These are phyloP conservation scores for Trichosporon sp. DNA, from an alignment of 1,284 basidiomycete genomes.

Conservation along the genomic window DNA sequence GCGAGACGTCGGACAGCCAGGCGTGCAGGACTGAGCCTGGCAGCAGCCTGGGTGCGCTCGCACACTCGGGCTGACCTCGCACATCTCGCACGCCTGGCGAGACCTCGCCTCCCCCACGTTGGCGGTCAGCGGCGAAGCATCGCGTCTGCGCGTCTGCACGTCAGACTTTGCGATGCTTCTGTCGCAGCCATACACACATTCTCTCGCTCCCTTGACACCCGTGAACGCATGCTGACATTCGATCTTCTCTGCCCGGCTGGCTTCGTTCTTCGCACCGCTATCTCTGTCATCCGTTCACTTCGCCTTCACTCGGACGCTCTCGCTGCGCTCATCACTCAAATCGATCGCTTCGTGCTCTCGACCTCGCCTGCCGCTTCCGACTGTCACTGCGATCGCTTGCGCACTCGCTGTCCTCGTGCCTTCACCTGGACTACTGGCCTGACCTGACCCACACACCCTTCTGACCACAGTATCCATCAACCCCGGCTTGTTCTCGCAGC, in stretches of 20 bases:
- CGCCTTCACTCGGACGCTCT: not conserved
- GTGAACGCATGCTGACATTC: not conserved
- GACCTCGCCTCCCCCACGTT: no score
- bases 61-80: not conserved
- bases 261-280: not conserved
- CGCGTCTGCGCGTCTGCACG: not conserved
- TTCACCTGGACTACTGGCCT: not conserved
- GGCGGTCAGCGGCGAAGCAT: not conserved
- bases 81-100: not conserved
- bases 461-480: constrained; percentile 13
- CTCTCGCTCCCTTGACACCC: not conserved
- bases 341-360: not conserved
- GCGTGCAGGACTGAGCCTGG: not conserved
- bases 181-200: not conserved
- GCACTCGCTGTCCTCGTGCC: not conserved
- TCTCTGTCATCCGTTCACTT: not conserved
- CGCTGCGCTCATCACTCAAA: not conserved
- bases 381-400: not conserved
- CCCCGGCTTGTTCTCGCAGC: constrained; percentile 18
- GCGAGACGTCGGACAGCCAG: no score
- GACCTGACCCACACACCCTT: not conserved
- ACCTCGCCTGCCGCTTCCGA: not conserved
- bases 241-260: not conserved
- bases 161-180: not conserved
- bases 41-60: not conserved